A percentile compares a stretch with the other conserved stretches of the same genome.
phyloP scores from a whole-genome alignment of 83 land plant species.

The Isoetes engelmannii region DNA sequence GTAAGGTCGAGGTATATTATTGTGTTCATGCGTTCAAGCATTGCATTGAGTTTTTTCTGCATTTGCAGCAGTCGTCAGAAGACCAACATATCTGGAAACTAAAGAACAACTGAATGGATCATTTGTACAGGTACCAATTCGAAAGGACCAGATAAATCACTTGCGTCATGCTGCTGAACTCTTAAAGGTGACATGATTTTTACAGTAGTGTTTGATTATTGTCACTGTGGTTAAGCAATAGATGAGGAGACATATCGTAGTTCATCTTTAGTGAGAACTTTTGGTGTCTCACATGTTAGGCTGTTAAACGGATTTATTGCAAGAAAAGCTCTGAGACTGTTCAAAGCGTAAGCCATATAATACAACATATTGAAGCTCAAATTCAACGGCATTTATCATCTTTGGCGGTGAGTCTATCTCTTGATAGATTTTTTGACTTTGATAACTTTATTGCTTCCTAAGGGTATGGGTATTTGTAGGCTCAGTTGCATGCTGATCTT shows the following conservation, averaged over 20 bases:
- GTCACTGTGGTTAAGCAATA: slow-evolving; percentile 12
- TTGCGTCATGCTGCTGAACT: slow-evolving; percentile 35
- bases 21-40: too few relatives aligned
- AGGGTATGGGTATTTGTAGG: slow-evolving; percentile 15
- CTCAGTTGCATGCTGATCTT: slow-evolving; percentile 37
- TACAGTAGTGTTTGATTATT: neutral
- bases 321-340: slow-evolving; percentile 29
- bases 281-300: slow-evolving; percentile 16
- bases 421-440: too few relatives aligned
- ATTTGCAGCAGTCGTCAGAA: too few relatives aligned
- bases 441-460: too few relatives aligned
- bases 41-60: too few relatives aligned
- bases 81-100: too few relatives aligned
- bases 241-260: neutral
- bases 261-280: neutral
- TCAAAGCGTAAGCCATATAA: slow-evolving; percentile 34
- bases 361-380: slow-evolving; percentile 30
- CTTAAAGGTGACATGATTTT: slow-evolving; percentile 15
- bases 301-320: slow-evolving; percentile 26
- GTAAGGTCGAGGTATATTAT: too few relatives aligned
- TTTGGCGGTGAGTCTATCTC: slow-evolving; percentile 24
- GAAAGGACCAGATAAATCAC: slow-evolving; percentile 36
- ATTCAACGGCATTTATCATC: slow-evolving; percentile 32
- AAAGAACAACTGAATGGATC: too few relatives aligned
- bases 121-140: slow-evolving; percentile 36